These are phyloP conservation scores for Blastobotrys capitulatus DNA, from an alignment of 1,139 yeast genomes.

Conservation along the genomic window DNA sequence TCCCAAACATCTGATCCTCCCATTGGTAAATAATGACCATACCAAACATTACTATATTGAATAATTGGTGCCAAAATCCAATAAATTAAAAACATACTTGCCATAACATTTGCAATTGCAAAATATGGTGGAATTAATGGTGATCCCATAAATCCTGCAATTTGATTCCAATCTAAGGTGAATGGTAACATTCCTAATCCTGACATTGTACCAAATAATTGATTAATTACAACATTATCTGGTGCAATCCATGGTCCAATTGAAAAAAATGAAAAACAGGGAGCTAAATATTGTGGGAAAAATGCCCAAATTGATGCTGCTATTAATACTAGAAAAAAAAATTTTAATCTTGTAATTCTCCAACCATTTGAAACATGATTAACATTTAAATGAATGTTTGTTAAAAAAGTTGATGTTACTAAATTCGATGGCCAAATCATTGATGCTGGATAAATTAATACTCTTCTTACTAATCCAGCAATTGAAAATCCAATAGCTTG, in stretches of 20 bases:
- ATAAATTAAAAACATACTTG: constrained; percentile 41
- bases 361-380: constrained; percentile 56
- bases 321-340: constrained; percentile 40
- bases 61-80: constrained; percentile 44
- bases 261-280: constrained; percentile 47
- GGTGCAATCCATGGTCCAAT: constrained; percentile 58
- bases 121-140: constrained; percentile 66
- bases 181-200: constrained; percentile 65
- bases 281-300: constrained; percentile 51
- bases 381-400: constrained; percentile 56
- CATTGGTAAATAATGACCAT: constrained; percentile 49
- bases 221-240: constrained; percentile 49
- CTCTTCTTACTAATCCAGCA: constrained; percentile 54
- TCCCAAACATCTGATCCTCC: constrained; percentile 41
- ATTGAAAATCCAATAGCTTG: constrained; percentile 66
- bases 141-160: constrained; percentile 53
- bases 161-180: constrained; percentile 54
- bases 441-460: constrained; percentile 55
- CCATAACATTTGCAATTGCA: constrained; percentile 47
- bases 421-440: constrained; percentile 64
- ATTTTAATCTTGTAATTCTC: constrained; percentile 45
- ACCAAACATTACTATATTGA: constrained; percentile 48
- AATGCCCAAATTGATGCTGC: constrained; percentile 47
- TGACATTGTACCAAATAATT: constrained; percentile 52
- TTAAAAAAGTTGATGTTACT: constrained; percentile 44